These are phyloP conservation scores for Pholiota adiposa DNA, from an alignment of 1,284 basidiomycete genomes.

Conservation along the genomic window DNA sequence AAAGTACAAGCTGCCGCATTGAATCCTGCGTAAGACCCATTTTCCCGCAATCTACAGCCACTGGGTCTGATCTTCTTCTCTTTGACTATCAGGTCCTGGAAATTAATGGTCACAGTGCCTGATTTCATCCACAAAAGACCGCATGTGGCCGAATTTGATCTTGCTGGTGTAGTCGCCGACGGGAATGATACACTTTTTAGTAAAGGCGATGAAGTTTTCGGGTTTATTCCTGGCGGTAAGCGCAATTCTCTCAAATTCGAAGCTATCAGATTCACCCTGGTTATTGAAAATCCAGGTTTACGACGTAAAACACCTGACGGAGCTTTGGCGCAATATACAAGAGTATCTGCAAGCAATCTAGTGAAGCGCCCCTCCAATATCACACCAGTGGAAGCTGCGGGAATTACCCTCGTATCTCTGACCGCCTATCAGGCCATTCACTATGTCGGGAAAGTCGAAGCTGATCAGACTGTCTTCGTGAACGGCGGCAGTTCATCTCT, in stretches of 20 bases:
- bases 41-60: neutral
- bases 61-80: neutral
- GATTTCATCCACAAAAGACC: slow-evolving; percentile 53
- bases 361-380: slow-evolving; percentile 51
- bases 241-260: no score
- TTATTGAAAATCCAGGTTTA: slow-evolving; percentile 20
- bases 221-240: slow-evolving; percentile 28
- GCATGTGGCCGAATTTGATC: slow-evolving; percentile 59
- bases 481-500: slow-evolving; percentile 72
- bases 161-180: slow-evolving; percentile 65
- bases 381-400: slow-evolving; percentile 57
- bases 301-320: slow-evolving; percentile 44
- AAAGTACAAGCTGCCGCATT: slow-evolving; percentile 66
- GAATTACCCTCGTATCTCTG: slow-evolving; percentile 54
- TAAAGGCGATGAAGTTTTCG: slow-evolving; percentile 64
- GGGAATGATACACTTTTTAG: slow-evolving; percentile 54
- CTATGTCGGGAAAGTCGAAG: slow-evolving; percentile 41
- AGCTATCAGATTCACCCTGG: no score
- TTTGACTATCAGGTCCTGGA: slow-evolving; percentile 48
- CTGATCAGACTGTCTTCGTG: slow-evolving; percentile 58
- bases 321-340: slow-evolving; percentile 56
- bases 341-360: slow-evolving; percentile 46
- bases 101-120: slow-evolving; percentile 55
- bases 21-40: slow-evolving; percentile 63
- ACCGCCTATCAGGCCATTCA: slow-evolving; percentile 62